These are phyloP conservation scores for Globisporangium barbulae DNA, from an alignment of 352 stramenopile genomes.

Conservation along the genomic window DNA sequence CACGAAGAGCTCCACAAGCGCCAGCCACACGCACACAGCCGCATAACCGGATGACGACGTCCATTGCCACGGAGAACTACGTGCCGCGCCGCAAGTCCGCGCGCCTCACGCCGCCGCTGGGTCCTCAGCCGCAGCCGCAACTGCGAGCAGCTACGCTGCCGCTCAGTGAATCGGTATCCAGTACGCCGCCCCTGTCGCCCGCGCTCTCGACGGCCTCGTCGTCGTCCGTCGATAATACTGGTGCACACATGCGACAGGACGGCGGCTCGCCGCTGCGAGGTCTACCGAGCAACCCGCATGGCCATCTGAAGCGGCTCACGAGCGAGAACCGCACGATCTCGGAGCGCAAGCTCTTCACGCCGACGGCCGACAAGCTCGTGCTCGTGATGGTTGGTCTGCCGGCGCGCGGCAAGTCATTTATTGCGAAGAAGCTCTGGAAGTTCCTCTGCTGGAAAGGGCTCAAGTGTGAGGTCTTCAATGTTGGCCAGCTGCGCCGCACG, in stretches of 20 bases:
- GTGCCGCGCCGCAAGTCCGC: constrained; percentile 15
- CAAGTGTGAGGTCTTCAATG: constrained; percentile 91
- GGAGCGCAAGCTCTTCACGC: constrained; percentile 76
- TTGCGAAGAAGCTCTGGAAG: constrained; percentile 90
- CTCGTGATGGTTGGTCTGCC: constrained; percentile 95
- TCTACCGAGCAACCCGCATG: neutral
- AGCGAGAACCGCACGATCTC: constrained; percentile 38
- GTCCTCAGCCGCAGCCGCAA: neutral
- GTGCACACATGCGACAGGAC: constrained; percentile 4
- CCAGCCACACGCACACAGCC: neutral
- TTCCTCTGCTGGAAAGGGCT: constrained; percentile 83
- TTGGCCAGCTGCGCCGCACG: constrained; percentile 90
- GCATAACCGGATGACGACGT: constrained; percentile 9
- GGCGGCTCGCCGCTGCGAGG: neutral
- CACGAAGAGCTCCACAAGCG: neutral
- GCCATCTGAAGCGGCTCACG: constrained; percentile 13
- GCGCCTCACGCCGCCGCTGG: constrained; percentile 14
- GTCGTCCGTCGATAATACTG: constrained; percentile 9
- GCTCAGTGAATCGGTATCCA: neutral
- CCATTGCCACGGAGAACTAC: constrained; percentile 13
- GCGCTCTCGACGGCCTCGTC: constrained; percentile 12
- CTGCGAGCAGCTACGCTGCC: constrained; percentile 3
- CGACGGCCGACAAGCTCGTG: constrained; percentile 91
- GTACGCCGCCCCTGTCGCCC: constrained; percentile 13
- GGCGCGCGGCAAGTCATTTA: constrained; percentile 94